These are phyloP conservation scores for Phaeosphaeriaceae sp. DNA, from an alignment of 2,329 filamentous ascomycete species.

Conservation along the genomic window DNA sequence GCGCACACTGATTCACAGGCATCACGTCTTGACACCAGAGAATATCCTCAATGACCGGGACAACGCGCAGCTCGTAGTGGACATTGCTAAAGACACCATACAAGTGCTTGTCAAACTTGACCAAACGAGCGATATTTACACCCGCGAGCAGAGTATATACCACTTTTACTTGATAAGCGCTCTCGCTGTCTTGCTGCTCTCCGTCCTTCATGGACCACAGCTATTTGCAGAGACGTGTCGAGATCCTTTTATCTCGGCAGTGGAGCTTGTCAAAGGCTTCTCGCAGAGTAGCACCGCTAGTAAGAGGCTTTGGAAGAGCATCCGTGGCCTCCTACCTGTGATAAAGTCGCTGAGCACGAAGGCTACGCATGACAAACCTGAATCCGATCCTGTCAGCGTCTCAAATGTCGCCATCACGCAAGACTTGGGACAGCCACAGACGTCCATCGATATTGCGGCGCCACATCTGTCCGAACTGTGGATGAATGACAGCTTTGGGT, in stretches of 20 bases:
- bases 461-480: background rate
- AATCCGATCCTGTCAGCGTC: background rate
- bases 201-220: conserved; percentile 29
- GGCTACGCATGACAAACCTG: background rate
- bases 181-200: conserved; percentile 23
- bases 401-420: background rate
- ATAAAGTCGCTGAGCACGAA: conserved; percentile 17
- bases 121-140: conserved; percentile 28
- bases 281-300: conserved; percentile 25
- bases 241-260: conserved; percentile 23
- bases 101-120: conserved; percentile 28
- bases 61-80: conserved; percentile 22
- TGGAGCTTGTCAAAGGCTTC: conserved; percentile 29
- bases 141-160: conserved; percentile 25
- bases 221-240: conserved; percentile 23
- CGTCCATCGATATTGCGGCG: background rate
- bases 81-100: conserved; percentile 28
- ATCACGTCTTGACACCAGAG: conserved; percentile 27
- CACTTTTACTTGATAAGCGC: conserved; percentile 30
- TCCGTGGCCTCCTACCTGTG: conserved; percentile 25
- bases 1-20: conserved; percentile 25
- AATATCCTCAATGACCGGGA: conserved; percentile 19
- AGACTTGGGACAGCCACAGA: background rate
- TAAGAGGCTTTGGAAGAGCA: conserved; percentile 28
- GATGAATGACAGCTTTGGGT: background rate